Evolutionary conservation across 139 green algal species (phyloP).

Genomic region (Edaphochlamys debaryana): DNA sequence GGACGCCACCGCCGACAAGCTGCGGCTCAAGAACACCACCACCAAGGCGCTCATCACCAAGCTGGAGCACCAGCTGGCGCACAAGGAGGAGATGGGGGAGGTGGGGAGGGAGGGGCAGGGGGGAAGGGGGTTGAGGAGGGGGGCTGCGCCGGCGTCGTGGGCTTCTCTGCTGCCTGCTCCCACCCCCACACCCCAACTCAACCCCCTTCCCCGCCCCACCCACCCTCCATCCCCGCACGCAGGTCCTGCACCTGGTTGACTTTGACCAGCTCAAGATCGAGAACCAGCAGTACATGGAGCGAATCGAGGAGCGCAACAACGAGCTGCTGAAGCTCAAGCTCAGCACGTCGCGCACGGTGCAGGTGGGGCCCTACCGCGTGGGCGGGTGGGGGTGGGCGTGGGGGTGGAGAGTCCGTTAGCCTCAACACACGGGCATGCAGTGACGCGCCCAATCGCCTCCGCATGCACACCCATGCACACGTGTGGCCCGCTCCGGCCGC

Average conservation of each 20-base stretch:
- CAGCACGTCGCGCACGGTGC: conserved; percentile 74
- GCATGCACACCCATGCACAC: not conserved
- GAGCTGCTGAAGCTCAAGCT: conserved; percentile 87
- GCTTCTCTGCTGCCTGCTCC: too few species aligned
- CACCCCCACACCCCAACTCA: not conserved
- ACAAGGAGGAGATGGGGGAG: conserved; percentile 88
- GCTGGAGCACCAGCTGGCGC: conserved; percentile 76
- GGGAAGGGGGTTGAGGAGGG: conserved; percentile 5
- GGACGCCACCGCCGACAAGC: conserved; percentile 78
- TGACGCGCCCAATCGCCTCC: not conserved
- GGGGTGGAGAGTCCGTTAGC: too few species aligned
- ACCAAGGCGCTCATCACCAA: conserved; percentile 77
- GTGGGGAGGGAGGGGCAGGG: not conserved
- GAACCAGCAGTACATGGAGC: conserved; percentile 89
- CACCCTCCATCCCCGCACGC: not conserved
- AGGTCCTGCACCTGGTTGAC: conserved; percentile 81
- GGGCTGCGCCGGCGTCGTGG: too few species aligned
- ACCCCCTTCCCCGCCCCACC: too few species aligned
- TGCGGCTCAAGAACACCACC: conserved; percentile 79
- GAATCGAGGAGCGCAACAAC: conserved; percentile 85
- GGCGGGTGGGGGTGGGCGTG: too few species aligned
- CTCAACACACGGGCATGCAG: too few species aligned
- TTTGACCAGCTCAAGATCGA: conserved; percentile 96
- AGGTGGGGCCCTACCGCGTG: conserved; percentile 57
- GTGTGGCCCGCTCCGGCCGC: too few species aligned